Percentiles rank a stretch among this genome's conserved stretches.
phyloP scores from a whole-genome alignment of 306 rosid species.

The Lupinus albus region DNA sequence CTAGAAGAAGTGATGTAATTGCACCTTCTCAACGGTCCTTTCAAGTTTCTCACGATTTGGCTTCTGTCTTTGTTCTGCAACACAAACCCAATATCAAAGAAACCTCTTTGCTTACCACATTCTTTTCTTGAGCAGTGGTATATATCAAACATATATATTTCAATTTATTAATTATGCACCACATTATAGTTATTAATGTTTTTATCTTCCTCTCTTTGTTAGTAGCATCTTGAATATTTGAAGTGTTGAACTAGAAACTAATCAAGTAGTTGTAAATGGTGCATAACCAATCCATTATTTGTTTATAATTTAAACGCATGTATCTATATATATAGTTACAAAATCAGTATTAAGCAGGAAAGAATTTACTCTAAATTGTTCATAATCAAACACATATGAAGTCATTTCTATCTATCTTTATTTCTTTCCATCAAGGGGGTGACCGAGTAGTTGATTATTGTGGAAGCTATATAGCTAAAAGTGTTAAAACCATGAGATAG shows the following conservation, averaged over 20 bases:
- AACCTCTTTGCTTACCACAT: slow-evolving; percentile 25
- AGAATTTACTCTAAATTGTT: too few relatives aligned
- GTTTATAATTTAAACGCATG: background rate
- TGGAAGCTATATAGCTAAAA: background rate
- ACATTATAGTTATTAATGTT: background rate
- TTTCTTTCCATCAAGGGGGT: background rate
- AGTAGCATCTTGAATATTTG: background rate
- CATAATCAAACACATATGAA: too few relatives aligned
- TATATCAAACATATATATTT: background rate
- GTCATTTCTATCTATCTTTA: background rate
- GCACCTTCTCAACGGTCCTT: slow-evolving; percentile 42
- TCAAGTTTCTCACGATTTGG: slow-evolving; percentile 55
- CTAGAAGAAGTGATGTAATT: slow-evolving; percentile 26
- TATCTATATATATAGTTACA: too few relatives aligned
- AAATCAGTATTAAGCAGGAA: too few relatives aligned
- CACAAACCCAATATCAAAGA: slow-evolving; percentile 44
- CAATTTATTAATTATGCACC: background rate
- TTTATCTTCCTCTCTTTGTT: background rate
- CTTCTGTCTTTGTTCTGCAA: slow-evolving; percentile 45
- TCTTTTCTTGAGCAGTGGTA: background rate
- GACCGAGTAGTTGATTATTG: slow-evolving; percentile 12
- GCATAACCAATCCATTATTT: background rate
- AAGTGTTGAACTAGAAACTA: slow-evolving; percentile 8
- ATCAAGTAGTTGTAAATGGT: slow-evolving; percentile 11
- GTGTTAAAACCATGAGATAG: slow-evolving; percentile 13